phyloP scores from a whole-genome alignment of 495 filamentous ascomycete genomes.

The Thozetella sp. region DNA sequence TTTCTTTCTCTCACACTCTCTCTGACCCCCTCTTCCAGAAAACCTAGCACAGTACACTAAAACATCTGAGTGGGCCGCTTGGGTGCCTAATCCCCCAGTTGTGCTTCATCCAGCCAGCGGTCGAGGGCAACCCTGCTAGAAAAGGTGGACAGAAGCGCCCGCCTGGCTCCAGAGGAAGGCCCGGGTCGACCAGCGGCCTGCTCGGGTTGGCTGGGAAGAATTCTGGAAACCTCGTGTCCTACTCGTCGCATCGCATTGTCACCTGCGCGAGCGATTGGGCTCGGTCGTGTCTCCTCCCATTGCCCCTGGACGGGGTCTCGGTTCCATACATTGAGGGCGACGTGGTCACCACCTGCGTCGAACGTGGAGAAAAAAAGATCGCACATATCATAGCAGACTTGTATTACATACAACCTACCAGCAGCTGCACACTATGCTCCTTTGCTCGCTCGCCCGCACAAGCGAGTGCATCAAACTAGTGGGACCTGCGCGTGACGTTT shows the following conservation, averaged over 20 bases:
- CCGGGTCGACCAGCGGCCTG: not conserved
- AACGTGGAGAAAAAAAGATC: not conserved
- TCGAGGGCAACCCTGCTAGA: not conserved
- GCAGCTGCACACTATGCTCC: not conserved
- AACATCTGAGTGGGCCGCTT: not conserved
- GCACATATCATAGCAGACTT: not conserved
- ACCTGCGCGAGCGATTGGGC: not conserved
- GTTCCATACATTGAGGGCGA: not conserved
- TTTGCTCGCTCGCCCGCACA: not conserved
- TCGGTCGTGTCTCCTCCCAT: not conserved
- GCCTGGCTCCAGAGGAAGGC: not conserved
- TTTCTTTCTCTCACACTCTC: not conserved
- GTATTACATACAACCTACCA: not conserved
- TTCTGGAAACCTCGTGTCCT: not conserved
- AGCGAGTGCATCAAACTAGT: constrained; percentile 1
- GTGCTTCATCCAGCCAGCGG: not conserved
- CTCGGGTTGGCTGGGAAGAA: not conserved
- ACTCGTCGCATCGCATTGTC: too few relatives aligned
- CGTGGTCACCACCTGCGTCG: not conserved
- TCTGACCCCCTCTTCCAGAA: too few relatives aligned
- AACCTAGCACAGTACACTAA: not conserved
- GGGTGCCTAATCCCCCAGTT: not conserved
- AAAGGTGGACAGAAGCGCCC: not conserved
- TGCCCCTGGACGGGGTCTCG: not conserved
- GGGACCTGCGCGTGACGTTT: not conserved